Percentiles rank a stretch among this genome's conserved stretches.
Conservation (phyloP, 192 early-diverging fungal species). For the Spinellus fusiger region DNA sequence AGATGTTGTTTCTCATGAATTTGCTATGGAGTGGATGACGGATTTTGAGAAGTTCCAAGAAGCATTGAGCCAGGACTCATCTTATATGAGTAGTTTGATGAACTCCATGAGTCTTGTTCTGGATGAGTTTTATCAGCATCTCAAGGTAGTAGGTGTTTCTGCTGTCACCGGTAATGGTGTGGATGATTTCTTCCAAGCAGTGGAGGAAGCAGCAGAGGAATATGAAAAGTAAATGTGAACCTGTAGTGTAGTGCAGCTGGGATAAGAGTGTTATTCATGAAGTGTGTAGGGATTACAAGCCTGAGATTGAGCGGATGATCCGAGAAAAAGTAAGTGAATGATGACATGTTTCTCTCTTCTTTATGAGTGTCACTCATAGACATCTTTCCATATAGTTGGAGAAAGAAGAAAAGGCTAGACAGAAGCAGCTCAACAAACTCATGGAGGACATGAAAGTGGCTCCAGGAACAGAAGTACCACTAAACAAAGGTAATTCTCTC, state of each 20-base stretch:
- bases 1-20: conserved; percentile 85
- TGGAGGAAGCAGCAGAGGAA: conserved; percentile 76
- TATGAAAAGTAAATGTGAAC: conserved; percentile 58
- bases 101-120: conserved; percentile 93
- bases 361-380: background rate
- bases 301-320: conserved; percentile 71
- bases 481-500: conserved; percentile 19
- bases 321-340: conserved; percentile 43
- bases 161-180: conserved; percentile 92
- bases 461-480: conserved; percentile 36
- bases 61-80: conserved; percentile 74
- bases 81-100: conserved; percentile 91
- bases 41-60: conserved; percentile 94
- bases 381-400: conserved; percentile 37
- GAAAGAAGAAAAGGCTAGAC: conserved; percentile 55
- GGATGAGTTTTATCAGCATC: conserved; percentile 91
- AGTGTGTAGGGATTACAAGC: conserved; percentile 66
- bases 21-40: conserved; percentile 93
- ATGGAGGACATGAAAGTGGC: conserved; percentile 86
- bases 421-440: conserved; percentile 64
- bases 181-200: conserved; percentile 77
- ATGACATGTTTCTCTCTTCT: background rate
- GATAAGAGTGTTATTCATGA: background rate
- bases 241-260: background rate
- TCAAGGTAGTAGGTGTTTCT: conserved; percentile 82